Evolutionary conservation across 176 grass and related monocot species (phyloP), one percentile per base, ranked within the genome.

Genomic region (Chrysopogon serrulatus): DNA sequence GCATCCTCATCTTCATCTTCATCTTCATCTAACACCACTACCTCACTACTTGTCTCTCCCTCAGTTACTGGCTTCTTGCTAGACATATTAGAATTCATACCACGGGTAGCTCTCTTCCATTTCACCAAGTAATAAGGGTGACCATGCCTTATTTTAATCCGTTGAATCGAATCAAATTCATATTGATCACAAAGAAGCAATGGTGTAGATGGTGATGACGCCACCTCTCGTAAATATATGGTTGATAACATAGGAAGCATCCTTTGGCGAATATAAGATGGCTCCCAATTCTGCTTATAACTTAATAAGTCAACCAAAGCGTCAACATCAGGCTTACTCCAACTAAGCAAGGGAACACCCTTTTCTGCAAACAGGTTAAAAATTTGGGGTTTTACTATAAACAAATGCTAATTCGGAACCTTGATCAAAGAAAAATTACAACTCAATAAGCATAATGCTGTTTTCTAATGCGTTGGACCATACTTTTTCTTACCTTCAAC

Each of bases 231-330:
- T 71, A 98, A 88, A 85, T 92, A 90, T 49, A 98, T 90, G 56
- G 96, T 95, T 69, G 91, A 93, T 76, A 90, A 72, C 93, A 95
- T 92, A 77, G 93, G 93, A 73, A 98, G 76, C 81, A 95, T 90
- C 39, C 81, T 87, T 45, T 98, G 93, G 4, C 93, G 93, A 73
- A 98, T 83, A 88, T 98, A 95, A 65, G 91, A 92, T 53, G 93
- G 93, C 18, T 90, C 85, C 96, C 96, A 98, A 49, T 87, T 86
- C 77, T 92, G 96, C 16, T 70, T 87, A 66, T 80, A 96, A 79
- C 35, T 82, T 90, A 98, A 71, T 57, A 95, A 94, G 69, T 98
- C 91, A 61, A 98, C 84, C 87, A 94, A 87, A 74, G 82, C 81
- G 72, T 92, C 93, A 74, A 98, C 74, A 74, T 90, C 88, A 76